Base-by-base conservation (phyloP, 2,329 filamentous ascomycete species). In the Fusarium algeriense region DNA sequence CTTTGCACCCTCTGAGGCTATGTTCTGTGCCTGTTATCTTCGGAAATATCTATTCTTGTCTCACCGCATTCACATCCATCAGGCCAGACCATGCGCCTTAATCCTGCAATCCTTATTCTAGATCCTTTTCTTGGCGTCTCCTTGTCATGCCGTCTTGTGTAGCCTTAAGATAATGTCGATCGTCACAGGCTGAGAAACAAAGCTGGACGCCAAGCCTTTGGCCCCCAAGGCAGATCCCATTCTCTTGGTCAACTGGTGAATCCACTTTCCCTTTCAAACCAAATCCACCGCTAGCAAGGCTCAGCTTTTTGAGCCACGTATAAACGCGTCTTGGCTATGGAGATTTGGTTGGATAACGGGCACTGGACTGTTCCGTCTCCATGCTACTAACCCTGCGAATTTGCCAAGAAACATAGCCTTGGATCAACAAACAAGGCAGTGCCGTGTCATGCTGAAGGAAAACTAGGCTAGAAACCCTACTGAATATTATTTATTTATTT, bases 351-450 rank as follows among this genome's bases (percentile, higher is more conserved):
- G 52, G 52, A 11, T 23, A 7, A 30, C 8, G 35, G 23, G 17
- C 13, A 26, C 28, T 32, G 8, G 28, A 12, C 28, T 7, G 28
- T 9, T 34, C 17, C 28, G 19, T 23, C 12, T 46, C 6, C 17
- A 14, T 26, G 32, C 38, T 13, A 46, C 52, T 20, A 6, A n/a
- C 26, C 20, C 52, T 46, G 34, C n/a, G 38, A 20, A 13, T 32
- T 54, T 45, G 52, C 37, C 37, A 15, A 54, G 52, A 34, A 34
- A 34, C 52, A 46, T n/a, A 44, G 52, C 52, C 52, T 55, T 34
- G 38, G 12, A 34, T 34, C 20, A n/a, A 26, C 12, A 45, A 45
- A 34, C 38, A 55, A 26, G 52, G 52, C 52, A 46, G 38, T 46
- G 38, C 17, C 12, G 20, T 14, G 13, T 17, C 12, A 11, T 6